These are phyloP conservation scores for Gillenia trifoliata DNA, from an alignment of 306 rosid species.

Conservation along the genomic window DNA sequence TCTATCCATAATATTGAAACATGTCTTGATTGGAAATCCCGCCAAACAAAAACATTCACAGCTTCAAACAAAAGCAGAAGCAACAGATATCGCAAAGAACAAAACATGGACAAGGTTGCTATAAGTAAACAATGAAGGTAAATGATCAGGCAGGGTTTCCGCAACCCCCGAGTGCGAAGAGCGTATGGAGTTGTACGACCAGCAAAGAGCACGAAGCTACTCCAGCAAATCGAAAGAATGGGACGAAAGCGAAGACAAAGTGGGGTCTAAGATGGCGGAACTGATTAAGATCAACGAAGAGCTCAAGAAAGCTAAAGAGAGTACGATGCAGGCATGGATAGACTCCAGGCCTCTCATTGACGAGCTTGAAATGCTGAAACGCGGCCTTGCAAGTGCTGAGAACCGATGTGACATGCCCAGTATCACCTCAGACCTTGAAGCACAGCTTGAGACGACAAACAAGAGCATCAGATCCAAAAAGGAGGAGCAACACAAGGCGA, in stretches of 20 bases:
- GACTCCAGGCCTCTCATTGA: slow-evolving; percentile 60
- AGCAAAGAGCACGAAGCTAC: slow-evolving; percentile 9
- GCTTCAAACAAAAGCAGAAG: not conserved
- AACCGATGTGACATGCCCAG: slow-evolving; percentile 10
- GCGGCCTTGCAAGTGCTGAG: slow-evolving; percentile 30
- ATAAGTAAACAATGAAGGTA: not conserved
- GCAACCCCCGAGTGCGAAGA: not conserved
- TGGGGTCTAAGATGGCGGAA: slow-evolving; percentile 32
- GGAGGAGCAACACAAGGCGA: slow-evolving; percentile 29
- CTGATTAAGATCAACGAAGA: slow-evolving; percentile 33
- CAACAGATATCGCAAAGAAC: not conserved
- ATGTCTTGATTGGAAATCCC: not conserved
- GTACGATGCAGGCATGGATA: slow-evolving; percentile 48
- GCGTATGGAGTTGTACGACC: slow-evolving; percentile 8
- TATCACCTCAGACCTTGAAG: slow-evolving; percentile 28
- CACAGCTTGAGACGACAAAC: slow-evolving; percentile 25
- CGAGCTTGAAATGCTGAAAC: slow-evolving; percentile 44
- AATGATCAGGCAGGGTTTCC: not conserved
- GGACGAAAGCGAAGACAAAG: slow-evolving; percentile 13
- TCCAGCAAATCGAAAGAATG: not conserved
- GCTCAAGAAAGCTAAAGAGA: slow-evolving; percentile 44
- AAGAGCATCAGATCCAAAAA: slow-evolving; percentile 34
- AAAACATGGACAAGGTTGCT: not conserved
- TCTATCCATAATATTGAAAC: not conserved
- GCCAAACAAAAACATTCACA: not conserved